Percentiles rank a stretch among this genome's conserved stretches.
Evolutionary conservation across 306 rosid species (phyloP).

Genomic region (Pueraria montana): DNA sequence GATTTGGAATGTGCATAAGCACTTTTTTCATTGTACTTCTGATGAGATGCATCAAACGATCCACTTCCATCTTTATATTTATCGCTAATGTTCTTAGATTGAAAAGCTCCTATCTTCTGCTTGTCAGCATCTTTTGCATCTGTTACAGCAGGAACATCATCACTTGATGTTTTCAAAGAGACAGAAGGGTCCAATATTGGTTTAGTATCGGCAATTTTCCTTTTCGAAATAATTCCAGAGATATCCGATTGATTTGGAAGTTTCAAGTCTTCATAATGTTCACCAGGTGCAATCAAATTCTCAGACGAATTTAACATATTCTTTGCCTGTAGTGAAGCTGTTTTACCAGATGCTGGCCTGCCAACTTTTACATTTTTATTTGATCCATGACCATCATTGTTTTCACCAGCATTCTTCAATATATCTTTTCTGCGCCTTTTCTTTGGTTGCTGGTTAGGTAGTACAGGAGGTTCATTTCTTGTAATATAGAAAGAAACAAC

Average conservation of each 20-base stretch:
- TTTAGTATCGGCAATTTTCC: constrained; percentile 69
- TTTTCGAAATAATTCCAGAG: constrained; percentile 64
- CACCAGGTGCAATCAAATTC: constrained; percentile 59
- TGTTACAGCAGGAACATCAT: constrained; percentile 56
- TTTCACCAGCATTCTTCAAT: constrained; percentile 70
- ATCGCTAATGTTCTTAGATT: constrained; percentile 67
- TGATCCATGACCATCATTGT: constrained; percentile 61
- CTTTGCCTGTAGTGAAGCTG: constrained; percentile 57
- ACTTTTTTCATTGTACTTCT: constrained; percentile 75
- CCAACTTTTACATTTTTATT: constrained; percentile 72
- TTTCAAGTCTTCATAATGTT: constrained; percentile 62
- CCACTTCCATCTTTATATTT: constrained; percentile 72
- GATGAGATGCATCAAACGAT: constrained; percentile 62
- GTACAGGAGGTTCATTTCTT: constrained; percentile 69
- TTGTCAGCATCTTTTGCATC: constrained; percentile 76
- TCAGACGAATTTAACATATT: constrained; percentile 59
- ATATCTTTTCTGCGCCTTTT: constrained; percentile 93
- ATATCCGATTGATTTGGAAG: constrained; percentile 62
- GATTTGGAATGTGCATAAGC: constrained; percentile 64
- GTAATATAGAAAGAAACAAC: constrained; percentile 40
- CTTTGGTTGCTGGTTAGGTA: constrained; percentile 91
- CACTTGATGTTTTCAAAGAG: constrained; percentile 69
- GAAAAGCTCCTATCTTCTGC: constrained; percentile 65
- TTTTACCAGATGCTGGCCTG: constrained; percentile 71
- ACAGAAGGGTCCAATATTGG: constrained; percentile 62